phyloP scores from a whole-genome alignment of 2,329 filamentous ascomycete species.

The Aspergillus ochraceus region DNA sequence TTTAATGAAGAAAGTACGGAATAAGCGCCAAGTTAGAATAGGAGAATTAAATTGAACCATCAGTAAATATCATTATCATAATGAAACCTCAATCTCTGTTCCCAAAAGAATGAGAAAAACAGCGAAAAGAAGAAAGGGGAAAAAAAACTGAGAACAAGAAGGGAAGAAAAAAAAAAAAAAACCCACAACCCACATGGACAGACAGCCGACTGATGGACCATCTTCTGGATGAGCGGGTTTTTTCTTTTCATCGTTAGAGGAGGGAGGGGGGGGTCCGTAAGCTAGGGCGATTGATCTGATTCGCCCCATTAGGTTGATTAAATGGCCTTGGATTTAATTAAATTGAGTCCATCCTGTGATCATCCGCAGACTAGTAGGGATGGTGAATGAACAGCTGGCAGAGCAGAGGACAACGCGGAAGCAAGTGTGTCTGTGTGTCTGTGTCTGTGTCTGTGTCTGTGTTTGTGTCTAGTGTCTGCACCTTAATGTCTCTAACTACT shows the following conservation, averaged over 20 bases:
- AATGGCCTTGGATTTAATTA: conserved; percentile 1
- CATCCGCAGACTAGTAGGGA: conserved; percentile 9
- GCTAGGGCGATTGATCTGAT: conserved; percentile 6
- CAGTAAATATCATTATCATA: too few species aligned
- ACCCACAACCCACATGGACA: too few species aligned
- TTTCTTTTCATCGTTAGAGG: background rate
- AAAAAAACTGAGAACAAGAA: background rate
- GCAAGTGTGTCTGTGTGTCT: conserved; percentile 3
- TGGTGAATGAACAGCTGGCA: conserved; percentile 9
- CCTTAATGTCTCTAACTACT: background rate
- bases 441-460: background rate
- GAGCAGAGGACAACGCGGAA: conserved; percentile 4
- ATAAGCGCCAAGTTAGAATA: too few species aligned
- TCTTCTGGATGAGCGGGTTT: background rate
- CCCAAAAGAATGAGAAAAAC: background rate
- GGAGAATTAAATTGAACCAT: too few species aligned
- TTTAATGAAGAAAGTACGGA: too few species aligned
- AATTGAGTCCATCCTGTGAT: conserved; percentile 10
- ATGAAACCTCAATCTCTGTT: too few species aligned
- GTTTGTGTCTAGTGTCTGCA: too few species aligned
- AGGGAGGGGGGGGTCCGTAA: background rate
- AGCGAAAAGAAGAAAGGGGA: background rate
- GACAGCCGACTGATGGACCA: too few species aligned
- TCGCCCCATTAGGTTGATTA: background rate
- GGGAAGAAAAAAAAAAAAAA: background rate